Evolutionary conservation across 2,329 filamentous ascomycete genomes (phyloP).

Genomic region (Didymella glomerata): DNA sequence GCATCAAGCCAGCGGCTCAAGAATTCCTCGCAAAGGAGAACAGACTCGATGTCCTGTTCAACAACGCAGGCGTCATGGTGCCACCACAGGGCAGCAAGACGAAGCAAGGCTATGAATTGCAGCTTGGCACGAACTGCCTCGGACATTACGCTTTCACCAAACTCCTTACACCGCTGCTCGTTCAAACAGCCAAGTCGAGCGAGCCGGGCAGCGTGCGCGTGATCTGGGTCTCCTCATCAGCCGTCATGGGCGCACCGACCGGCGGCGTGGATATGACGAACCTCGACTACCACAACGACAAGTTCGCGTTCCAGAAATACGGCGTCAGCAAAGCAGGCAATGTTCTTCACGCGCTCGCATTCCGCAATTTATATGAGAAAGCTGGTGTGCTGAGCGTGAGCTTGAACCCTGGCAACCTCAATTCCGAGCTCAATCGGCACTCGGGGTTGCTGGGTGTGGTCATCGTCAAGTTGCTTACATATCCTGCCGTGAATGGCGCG

Average conservation of each 20-base stretch:
- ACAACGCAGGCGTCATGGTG: conserved; percentile 49
- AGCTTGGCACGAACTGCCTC: conserved; percentile 54
- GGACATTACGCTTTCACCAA: conserved; percentile 54
- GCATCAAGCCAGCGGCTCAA: conserved; percentile 48
- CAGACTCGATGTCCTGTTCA: conserved; percentile 54
- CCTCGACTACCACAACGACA: conserved; percentile 25
- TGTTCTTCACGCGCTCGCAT: conserved; percentile 38
- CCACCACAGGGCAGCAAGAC: conserved; percentile 36
- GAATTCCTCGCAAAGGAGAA: conserved; percentile 51
- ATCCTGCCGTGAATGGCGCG: conserved; percentile 33
- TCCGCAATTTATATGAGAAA: conserved; percentile 21
- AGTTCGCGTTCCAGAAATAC: conserved; percentile 28
- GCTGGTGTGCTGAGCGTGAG: conserved; percentile 35
- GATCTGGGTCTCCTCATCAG: conserved; percentile 39
- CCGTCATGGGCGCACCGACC: conserved; percentile 22
- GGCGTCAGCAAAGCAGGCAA: conserved; percentile 40
- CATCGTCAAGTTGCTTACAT: conserved; percentile 8
- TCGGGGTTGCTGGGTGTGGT: conserved; percentile 4
- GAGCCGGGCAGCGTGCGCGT: conserved; percentile 45
- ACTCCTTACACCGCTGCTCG: conserved; percentile 49
- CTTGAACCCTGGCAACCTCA: conserved; percentile 53
- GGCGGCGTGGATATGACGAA: conserved; percentile 32
- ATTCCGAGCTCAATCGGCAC: conserved; percentile 47
- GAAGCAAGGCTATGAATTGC: conserved; percentile 38
- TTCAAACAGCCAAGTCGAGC: conserved; percentile 38